Evolutionary conservation across 768 basidiomycete species (phyloP), one percentile per base, ranked within the genome.

Genomic region (Amanita muscaria): DNA sequence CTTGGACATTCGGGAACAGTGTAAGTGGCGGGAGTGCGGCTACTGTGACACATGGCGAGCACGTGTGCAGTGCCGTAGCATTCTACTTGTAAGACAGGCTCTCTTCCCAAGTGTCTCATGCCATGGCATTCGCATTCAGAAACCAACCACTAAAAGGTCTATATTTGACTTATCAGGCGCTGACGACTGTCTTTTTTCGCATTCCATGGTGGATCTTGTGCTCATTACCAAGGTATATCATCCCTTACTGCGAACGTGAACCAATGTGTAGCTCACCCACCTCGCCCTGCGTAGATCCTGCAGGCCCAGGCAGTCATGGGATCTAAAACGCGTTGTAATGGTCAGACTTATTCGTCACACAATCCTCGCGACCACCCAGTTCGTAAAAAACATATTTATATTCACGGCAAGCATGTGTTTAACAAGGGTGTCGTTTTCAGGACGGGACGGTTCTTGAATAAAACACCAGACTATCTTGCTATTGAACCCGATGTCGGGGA

Each of bases 111-210:
- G n/a, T n/a, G n/a, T n/a, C n/a, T n/a, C n/a, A n/a, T n/a, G n/a
- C n/a, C n/a, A 66, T 65, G 65, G 31, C 51, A 24, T 57, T 55
- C 45, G 49, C 55, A 41, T 65, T 64, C 50, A 60, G 65, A 23
- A 48, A 63, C 33, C 77, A 77, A 51, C 75, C 77, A 9, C 53
- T 72, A 58, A 77, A 74, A 53, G 61, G 57, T 5, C 43, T 76
- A 22, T 78, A 73, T 56, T 52, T 77, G 22, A 54, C 59, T 3
- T 74, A 72, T 51, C 64, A 68, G 41, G 37, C 71, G 15, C 24
- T 70, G 14, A 51, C 55, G 42, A 66, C 66, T 5, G 40, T 67
- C 33, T 61, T 73, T 32, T 23, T 79, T 23, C 68, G 68, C 22
- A 36, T 75, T 36, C 77, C 77, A 1, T 50, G 69, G 32, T 77